A percentile compares a stretch with the other conserved stretches of the same genome.
Evolutionary conservation across 352 stramenopile species (phyloP).

Genomic region (Pythium rhizo-oryzae): DNA sequence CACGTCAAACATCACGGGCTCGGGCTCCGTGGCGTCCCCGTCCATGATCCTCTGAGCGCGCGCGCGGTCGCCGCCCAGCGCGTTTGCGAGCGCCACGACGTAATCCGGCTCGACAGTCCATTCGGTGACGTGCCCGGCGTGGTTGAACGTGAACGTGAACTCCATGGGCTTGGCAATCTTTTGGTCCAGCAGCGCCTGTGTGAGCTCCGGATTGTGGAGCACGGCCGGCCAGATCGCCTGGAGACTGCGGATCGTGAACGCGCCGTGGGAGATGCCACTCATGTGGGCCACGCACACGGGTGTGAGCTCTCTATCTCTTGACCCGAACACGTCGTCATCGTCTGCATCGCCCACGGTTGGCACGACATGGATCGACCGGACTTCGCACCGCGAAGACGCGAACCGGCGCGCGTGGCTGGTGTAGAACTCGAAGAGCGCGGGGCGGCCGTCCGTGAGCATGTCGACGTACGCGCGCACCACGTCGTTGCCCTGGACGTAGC

Average conservation of each 20-base stretch:
- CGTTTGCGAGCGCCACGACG: neutral
- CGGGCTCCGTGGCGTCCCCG: neutral
- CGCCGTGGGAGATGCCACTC: neutral
- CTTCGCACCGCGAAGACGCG: neutral
- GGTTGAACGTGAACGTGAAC: slow-evolving; percentile 5
- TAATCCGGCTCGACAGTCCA: neutral
- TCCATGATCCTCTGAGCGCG: neutral
- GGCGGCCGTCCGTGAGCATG: neutral
- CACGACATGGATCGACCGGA: neutral
- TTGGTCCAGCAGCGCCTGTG: neutral
- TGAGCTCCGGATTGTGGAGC: neutral
- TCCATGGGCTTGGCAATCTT: neutral
- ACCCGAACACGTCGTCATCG: neutral
- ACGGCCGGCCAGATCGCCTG: neutral
- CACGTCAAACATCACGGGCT: no score
- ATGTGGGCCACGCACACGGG: neutral
- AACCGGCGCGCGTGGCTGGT: neutral
- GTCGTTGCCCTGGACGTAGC: neutral
- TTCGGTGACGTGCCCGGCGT: neutral
- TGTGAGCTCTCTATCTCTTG: neutral
- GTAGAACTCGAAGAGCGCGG: neutral
- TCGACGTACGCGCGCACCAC: neutral
- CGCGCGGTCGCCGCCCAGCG: neutral
- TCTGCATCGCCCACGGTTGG: neutral
- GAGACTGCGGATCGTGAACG: slow-evolving; percentile 1